Evolutionary conservation across 805 yeast species (phyloP), one percentile per base, ranked within the genome.

Genomic region (Candida namnaoensis): DNA sequence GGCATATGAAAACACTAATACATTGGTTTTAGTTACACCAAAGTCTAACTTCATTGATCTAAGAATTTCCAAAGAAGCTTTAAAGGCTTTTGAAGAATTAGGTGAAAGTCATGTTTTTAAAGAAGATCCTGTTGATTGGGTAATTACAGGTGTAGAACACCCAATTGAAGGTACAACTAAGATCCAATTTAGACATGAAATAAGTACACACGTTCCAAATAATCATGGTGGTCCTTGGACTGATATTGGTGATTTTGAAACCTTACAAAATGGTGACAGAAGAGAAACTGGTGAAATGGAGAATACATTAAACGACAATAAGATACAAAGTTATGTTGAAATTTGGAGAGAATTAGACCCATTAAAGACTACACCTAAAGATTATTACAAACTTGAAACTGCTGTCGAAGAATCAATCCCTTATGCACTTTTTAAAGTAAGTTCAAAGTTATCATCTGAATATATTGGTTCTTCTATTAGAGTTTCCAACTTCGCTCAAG

Each of bases 281-380:
- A 61, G 60, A 43, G 80, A 75, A 46, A 64, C 66, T 1, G 80
- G 80, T 0, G 43, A 46, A 6, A 71, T 75, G 78, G 41, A 45
- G 3, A 67, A 72, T 47, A 66, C 72, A 0, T 61, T 42, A 2
- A 63, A 74, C 1, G 70, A 70, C 0, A 48, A 48, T 14, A 46
- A 53, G 4, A 28, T 12, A 5, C 69, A 67, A 39, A 62, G 60
- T 10, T 75, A 72, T 44, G 56, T 70, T 33, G 80, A 75, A 53
- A 61, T 69, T 15, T 75, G 80, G 80, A 53, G 72, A 45, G 61
- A 69, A 24, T 47, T 74, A 15, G 68, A 69, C 44, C 65, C 71
- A 3, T 40, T 47, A 10, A 41, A 47, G 15, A 48, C 60, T 28
- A 44, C 63, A 1, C 65, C 66, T 35, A 25, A 37, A 4, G 15